Evolutionary conservation across 352 stramenopile species (phyloP).

Genomic region (Achlya hypogyna): DNA sequence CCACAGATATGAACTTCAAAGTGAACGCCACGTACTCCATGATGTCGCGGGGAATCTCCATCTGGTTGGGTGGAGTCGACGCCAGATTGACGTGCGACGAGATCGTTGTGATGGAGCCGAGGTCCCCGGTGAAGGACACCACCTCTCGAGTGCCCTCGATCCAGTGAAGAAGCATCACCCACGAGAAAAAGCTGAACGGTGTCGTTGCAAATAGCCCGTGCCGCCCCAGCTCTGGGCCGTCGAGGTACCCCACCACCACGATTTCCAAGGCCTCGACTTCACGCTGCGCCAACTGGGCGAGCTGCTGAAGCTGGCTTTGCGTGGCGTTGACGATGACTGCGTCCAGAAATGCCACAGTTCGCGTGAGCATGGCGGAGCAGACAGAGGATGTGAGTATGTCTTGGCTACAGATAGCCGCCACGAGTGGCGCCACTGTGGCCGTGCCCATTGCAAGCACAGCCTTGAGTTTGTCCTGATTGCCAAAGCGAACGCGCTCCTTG

Average conservation of each 20-base stretch:
- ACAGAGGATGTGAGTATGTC: too few species aligned
- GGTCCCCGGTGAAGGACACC: neutral
- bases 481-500: neutral
- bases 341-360: too few species aligned
- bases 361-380: too few species aligned
- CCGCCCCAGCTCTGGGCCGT: neutral
- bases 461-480: neutral
- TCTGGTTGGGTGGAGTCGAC: neutral
- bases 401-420: neutral
- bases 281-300: too few species aligned
- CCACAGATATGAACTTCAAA: neutral
- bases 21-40: neutral
- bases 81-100: neutral
- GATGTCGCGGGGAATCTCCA: neutral
- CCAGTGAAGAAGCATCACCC: neutral
- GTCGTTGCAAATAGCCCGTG: neutral
- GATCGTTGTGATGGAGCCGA: neutral
- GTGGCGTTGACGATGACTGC: too few species aligned
- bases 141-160: neutral
- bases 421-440: neutral
- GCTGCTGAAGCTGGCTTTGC: too few species aligned
- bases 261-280: too few species aligned
- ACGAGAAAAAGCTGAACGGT: neutral
- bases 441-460: neutral
- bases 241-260: neutral